phyloP scores from a whole-genome alignment of 75 land plant genomes.

The Gnetum montanum region DNA sequence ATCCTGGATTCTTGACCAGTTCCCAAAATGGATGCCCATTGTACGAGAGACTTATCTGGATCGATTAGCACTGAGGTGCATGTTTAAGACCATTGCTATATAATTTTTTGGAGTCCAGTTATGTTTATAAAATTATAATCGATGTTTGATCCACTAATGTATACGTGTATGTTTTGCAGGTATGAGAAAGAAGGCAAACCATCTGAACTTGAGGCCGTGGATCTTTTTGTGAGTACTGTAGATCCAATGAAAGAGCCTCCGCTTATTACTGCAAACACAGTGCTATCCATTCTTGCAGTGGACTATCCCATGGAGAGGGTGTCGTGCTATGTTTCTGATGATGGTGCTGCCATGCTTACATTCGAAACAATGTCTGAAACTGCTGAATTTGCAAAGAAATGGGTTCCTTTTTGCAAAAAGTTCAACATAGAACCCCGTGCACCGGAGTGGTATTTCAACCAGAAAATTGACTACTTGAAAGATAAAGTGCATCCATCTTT shows the following conservation, averaged over 20 bases:
- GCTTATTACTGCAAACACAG: background rate
- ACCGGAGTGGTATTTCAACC: slow-evolving; percentile 47
- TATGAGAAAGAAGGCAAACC: background rate
- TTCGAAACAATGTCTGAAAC: slow-evolving; percentile 45
- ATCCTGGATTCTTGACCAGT: background rate
- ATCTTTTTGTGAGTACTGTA: background rate
- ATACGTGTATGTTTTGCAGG: no score
- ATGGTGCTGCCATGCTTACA: slow-evolving; percentile 49
- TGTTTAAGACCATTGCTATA: no score
- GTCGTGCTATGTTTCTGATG: slow-evolving; percentile 61
- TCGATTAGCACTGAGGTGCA: slow-evolving; percentile 6
- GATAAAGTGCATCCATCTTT: slow-evolving; percentile 41
- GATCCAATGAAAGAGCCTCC: background rate
- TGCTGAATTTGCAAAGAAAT: slow-evolving; percentile 51
- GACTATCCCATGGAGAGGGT: slow-evolving; percentile 26
- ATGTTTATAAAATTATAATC: no score
- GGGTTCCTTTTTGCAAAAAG: slow-evolving; percentile 51
- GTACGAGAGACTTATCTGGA: slow-evolving; percentile 9
- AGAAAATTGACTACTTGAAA: slow-evolving; percentile 43
- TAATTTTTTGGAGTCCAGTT: no score
- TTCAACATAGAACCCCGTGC: slow-evolving; percentile 48
- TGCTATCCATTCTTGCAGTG: slow-evolving; percentile 3
- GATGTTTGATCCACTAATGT: no score
- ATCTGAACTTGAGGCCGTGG: background rate
- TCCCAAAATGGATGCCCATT: background rate